A percentile compares a stretch with the other conserved stretches of the same genome.
phyloP scores from a whole-genome alignment of 2,329 filamentous ascomycete genomes.

The Aspergillus persii region DNA sequence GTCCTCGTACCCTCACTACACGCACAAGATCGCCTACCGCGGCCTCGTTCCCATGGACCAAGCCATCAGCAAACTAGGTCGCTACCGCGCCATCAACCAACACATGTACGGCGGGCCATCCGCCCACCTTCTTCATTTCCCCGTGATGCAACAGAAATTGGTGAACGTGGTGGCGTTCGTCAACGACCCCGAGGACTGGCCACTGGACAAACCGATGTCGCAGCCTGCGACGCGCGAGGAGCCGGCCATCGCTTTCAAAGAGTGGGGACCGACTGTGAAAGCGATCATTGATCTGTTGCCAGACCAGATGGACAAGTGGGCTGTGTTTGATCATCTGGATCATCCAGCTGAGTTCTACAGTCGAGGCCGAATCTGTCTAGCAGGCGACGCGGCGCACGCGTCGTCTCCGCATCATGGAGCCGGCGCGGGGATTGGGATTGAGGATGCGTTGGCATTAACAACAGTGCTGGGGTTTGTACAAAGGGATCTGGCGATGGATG shows the following conservation, averaged over 20 bases:
- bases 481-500: background rate
- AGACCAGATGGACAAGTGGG: slow-evolving; percentile 54
- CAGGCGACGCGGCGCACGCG: slow-evolving; percentile 30
- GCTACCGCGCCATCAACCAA: slow-evolving; percentile 48
- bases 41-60: slow-evolving; percentile 60
- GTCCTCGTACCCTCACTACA: slow-evolving; percentile 50
- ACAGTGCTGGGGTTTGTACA: slow-evolving; percentile 5
- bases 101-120: slow-evolving; percentile 58
- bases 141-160: slow-evolving; percentile 18
- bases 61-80: slow-evolving; percentile 50
- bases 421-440: slow-evolving; percentile 25
- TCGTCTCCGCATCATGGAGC: slow-evolving; percentile 26
- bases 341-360: slow-evolving; percentile 46
- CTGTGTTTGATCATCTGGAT: slow-evolving; percentile 51
- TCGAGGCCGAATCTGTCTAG: slow-evolving; percentile 13
- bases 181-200: slow-evolving; percentile 19
- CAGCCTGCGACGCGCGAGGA: slow-evolving; percentile 17
- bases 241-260: slow-evolving; percentile 1
- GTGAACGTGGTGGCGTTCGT: slow-evolving; percentile 28
- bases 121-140: slow-evolving; percentile 60
- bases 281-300: slow-evolving; percentile 43
- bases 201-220: slow-evolving; percentile 8
- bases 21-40: slow-evolving; percentile 61
- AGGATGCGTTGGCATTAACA: slow-evolving; percentile 24
- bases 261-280: slow-evolving; percentile 46